Evolutionary conservation across 768 basidiomycete genomes (phyloP).

Genomic region (Russula sp.): DNA sequence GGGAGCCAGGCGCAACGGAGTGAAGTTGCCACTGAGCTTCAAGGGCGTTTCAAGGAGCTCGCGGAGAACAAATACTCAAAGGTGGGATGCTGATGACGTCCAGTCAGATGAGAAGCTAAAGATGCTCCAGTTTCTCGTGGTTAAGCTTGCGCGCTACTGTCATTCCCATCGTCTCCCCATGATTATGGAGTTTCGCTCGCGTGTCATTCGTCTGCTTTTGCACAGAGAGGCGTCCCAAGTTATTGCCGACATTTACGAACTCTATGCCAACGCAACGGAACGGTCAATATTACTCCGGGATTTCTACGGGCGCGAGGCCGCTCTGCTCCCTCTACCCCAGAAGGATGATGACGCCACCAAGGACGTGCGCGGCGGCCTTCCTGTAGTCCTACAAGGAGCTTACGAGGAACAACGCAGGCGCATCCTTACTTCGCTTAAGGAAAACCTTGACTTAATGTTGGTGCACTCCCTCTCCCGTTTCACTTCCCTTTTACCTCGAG

Average conservation of each 20-base stretch:
- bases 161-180: constrained; percentile 71
- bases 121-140: constrained; percentile 59
- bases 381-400: constrained; percentile 57
- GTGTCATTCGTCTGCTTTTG: constrained; percentile 69
- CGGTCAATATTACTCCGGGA: constrained; percentile 74
- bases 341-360: constrained; percentile 61
- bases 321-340: constrained; percentile 46
- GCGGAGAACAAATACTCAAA: constrained; percentile 89
- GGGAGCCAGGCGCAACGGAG: constrained; percentile 70
- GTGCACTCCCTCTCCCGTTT: constrained; percentile 26
- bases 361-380: constrained; percentile 57
- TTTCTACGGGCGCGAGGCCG: constrained; percentile 87
- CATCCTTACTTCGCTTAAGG: constrained; percentile 62
- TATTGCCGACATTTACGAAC: constrained; percentile 83
- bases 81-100: constrained; percentile 36
- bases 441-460: constrained; percentile 70
- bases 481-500: constrained; percentile 1
- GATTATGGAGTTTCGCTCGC: constrained; percentile 69
- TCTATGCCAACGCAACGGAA: constrained; percentile 82
- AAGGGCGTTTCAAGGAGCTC: constrained; percentile 70
- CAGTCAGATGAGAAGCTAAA: constrained; percentile 2
- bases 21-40: constrained; percentile 76
- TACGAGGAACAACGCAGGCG: constrained; percentile 62
- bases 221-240: constrained; percentile 82
- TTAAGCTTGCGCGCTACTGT: constrained; percentile 72